phyloP scores from a whole-genome alignment of 495 filamentous ascomycete species.

The Astrothelium subdiscretum region DNA sequence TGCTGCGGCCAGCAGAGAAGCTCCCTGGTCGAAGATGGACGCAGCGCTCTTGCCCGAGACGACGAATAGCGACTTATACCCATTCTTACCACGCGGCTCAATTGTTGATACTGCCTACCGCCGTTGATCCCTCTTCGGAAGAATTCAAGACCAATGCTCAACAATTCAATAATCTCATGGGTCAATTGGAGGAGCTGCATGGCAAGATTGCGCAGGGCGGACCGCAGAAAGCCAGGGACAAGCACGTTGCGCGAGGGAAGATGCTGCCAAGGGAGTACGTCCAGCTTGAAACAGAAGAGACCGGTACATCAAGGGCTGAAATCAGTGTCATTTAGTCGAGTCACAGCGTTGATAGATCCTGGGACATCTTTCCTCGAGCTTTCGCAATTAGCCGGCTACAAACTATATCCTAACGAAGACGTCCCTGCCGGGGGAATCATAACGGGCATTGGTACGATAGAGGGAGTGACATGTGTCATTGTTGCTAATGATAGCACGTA shows the following conservation, averaged over 20 bases:
- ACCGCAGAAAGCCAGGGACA: slow-evolving; percentile 70
- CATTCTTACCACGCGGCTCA: slow-evolving; percentile 41
- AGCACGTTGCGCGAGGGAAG: slow-evolving; percentile 78
- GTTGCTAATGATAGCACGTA: slow-evolving; percentile 92
- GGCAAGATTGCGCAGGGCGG: slow-evolving; percentile 62
- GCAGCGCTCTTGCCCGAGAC: slow-evolving; percentile 1
- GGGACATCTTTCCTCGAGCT: slow-evolving; percentile 88
- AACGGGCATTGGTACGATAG: slow-evolving; percentile 80
- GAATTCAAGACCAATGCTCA: slow-evolving; percentile 74
- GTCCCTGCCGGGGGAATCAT: slow-evolving; percentile 83
- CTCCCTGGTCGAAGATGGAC: neutral
- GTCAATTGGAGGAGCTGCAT: slow-evolving; percentile 56
- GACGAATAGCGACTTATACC: slow-evolving; percentile 32
- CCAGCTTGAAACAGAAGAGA: neutral
- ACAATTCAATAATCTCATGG: slow-evolving; percentile 63
- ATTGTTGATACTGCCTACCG: slow-evolving; percentile 65
- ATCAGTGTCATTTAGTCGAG: slow-evolving; percentile 36
- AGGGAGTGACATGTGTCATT: slow-evolving; percentile 86
- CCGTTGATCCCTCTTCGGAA: slow-evolving; percentile 61
- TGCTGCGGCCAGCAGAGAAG: neutral
- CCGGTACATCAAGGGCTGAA: neutral
- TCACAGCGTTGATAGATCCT: slow-evolving; percentile 78
- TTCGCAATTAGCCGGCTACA: slow-evolving; percentile 74
- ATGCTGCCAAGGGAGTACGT: slow-evolving; percentile 76
- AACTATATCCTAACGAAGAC: slow-evolving; percentile 77